Percentiles rank a stretch among this genome's conserved stretches.
Evolutionary conservation across 2,329 filamentous ascomycete genomes (phyloP).

Genomic region (Chaetomium olivaceum): DNA sequence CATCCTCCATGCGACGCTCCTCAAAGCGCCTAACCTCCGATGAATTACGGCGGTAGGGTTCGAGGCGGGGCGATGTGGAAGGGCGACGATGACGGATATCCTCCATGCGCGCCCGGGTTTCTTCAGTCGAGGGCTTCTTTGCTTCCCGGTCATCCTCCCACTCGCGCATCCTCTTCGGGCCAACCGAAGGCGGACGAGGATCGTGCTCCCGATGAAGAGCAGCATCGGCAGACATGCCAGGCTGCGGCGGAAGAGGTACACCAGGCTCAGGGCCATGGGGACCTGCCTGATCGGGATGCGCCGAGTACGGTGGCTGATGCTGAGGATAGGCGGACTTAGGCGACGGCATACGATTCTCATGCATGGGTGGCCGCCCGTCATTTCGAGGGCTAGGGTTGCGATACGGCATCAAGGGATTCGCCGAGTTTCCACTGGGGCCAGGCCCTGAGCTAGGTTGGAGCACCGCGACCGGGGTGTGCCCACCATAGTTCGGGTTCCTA

Average conservation of each 20-base stretch:
- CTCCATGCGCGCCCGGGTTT: conserved; percentile 81
- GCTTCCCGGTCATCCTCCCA: conserved; percentile 82
- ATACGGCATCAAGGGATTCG: conserved; percentile 67
- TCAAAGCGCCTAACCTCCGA: conserved; percentile 69
- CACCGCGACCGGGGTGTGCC: conserved; percentile 50
- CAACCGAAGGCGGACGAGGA: conserved; percentile 74
- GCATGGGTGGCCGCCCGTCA: conserved; percentile 71
- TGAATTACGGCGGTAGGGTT: conserved; percentile 71
- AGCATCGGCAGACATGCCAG: conserved; percentile 63
- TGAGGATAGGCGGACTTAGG: conserved; percentile 83
- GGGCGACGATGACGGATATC: conserved; percentile 78
- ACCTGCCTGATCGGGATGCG: conserved; percentile 66
- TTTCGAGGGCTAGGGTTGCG: conserved; percentile 77
- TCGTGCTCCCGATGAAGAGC: conserved; percentile 65
- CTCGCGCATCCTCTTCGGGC: conserved; percentile 82
- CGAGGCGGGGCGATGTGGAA: conserved; percentile 69
- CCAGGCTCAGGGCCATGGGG: conserved; percentile 70
- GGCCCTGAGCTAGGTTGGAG: conserved; percentile 40
- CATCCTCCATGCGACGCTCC: conserved; percentile 62
- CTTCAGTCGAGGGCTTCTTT: conserved; percentile 88
- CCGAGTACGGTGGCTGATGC: conserved; percentile 68
- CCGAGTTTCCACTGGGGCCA: conserved; percentile 48
- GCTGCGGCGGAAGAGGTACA: conserved; percentile 55
- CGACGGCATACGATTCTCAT: conserved; percentile 87
- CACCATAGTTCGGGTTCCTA: conserved; percentile 60